Base-by-base conservation (phyloP, 2,329 filamentous ascomycete genomes). In the Trichoderma oligosporum region DNA sequence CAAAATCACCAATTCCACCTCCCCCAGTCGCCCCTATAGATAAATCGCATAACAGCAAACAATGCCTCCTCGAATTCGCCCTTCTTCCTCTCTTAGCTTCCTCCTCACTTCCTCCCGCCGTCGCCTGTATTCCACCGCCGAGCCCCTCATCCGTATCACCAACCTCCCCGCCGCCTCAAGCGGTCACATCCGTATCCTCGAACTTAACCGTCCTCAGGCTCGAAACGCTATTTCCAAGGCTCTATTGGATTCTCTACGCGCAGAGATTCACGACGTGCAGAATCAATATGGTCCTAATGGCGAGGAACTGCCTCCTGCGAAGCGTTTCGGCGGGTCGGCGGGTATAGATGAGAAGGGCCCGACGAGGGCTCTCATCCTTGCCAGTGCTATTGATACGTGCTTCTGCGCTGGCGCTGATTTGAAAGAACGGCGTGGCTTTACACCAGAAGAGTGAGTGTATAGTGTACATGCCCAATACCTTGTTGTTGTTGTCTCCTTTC, bases 391-490 rank as follows among this genome's bases (percentile, higher is more conserved):
- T n/a, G 90, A 97, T 65, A 79, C 83, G 22, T 88, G 86, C 66
- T 99, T 99, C 72, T 99, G 94, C 73, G 91, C 94, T 0, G 94
- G 94, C 35, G 94, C 94, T 4, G 94, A 99, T 70, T 74, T 99
- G 66, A 97, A 97, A 70, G 93, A 97, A 78, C 79, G 93, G 25
- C 81, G 82, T 58, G 82, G 80, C 4, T 94, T 97, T 73, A 86
- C 83, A 1, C 81, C 79, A 60, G 82, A 91, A 65, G 88, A 97
- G 91, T 96, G 72, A n/a, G n/a, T 61, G 83, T 73, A n/a, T 22
- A 12, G 3, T n/a, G n/a, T n/a, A n/a, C n/a, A 33, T 20, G 8
- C 2, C 18, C 12, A 31, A n/a, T n/a, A n/a, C n/a, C n/a, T n/a
- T n/a, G n/a, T n/a, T n/a, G n/a, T n/a, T n/a, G n/a, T n/a, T n/a